A percentile compares a stretch with the other conserved stretches of the same genome.
Evolutionary conservation across 768 basidiomycete species (phyloP).

Genomic region (Lentinula lateritia): DNA sequence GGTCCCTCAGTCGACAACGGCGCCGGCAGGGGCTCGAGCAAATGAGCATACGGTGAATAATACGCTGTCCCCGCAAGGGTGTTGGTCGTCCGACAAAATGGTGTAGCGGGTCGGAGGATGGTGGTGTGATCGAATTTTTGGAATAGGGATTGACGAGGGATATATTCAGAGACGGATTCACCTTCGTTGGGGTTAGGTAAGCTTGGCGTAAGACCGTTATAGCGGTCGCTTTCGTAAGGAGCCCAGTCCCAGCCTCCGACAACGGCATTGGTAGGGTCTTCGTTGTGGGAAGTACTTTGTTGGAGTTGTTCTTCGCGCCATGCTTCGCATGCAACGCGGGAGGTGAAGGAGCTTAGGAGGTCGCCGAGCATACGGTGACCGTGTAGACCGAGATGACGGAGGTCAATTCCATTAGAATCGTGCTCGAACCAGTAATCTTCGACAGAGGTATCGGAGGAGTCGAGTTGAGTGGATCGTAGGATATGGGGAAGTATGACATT

Average conservation of each 20-base stretch:
- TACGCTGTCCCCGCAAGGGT: background rate
- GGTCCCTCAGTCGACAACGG: background rate
- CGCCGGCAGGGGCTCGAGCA: background rate
- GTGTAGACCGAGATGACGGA: background rate
- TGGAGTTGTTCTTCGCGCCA: background rate
- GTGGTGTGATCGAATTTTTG: constrained; percentile 2
- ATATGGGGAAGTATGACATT: constrained; percentile 2
- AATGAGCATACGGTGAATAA: background rate
- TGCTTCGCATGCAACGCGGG: constrained; percentile 1
- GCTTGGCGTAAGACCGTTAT: background rate
- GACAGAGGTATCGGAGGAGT: background rate
- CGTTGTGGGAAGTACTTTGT: background rate
- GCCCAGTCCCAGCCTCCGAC: constrained; percentile 1
- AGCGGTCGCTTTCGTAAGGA: background rate
- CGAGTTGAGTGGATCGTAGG: background rate
- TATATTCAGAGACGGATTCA: background rate
- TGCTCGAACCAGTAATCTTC: constrained; percentile 4
- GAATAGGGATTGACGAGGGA: background rate
- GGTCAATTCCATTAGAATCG: background rate
- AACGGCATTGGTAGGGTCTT: background rate
- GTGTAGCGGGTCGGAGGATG: background rate
- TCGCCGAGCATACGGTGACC: background rate
- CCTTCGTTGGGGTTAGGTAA: background rate
- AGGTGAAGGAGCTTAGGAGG: background rate
- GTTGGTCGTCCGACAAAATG: constrained; percentile 1